phyloP scores from a whole-genome alignment of 2,329 filamentous ascomycete species.

The Fusarium succisae region DNA sequence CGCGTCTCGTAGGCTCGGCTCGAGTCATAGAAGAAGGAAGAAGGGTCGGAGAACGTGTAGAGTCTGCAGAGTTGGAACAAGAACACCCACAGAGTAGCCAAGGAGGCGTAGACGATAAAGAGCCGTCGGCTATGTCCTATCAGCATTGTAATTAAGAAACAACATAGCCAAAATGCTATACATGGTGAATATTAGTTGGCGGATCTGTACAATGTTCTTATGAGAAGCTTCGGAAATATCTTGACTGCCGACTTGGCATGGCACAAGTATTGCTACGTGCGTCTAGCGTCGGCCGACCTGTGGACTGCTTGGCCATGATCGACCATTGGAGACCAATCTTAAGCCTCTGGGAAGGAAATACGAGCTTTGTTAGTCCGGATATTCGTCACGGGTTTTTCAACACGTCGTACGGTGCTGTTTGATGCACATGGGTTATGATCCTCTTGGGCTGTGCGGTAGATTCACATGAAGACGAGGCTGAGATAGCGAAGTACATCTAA shows the following conservation, averaged over 20 bases:
- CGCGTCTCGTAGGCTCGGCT: constrained; percentile 35
- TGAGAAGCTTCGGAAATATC: not conserved
- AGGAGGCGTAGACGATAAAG: not conserved
- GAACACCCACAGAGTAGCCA: constrained; percentile 27
- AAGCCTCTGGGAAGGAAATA: not conserved
- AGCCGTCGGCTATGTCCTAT: not conserved
- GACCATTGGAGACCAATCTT: not conserved
- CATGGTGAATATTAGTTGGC: rapidly evolving
- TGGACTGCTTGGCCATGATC: not conserved
- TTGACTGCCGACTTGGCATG: not conserved
- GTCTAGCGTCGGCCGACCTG: not conserved
- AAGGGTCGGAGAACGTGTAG: constrained; percentile 38
- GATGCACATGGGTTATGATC: not conserved
- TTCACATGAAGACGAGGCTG: not conserved
- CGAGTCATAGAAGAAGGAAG: constrained; percentile 41
- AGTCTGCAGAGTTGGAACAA: constrained; percentile 36
- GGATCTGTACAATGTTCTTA: not conserved
- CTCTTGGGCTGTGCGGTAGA: not conserved
- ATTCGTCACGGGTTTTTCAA: not conserved
- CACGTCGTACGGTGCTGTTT: not conserved
- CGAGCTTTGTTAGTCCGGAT: not conserved
- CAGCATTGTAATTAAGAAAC: not conserved
- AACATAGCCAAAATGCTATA: no score
- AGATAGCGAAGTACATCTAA: not conserved
- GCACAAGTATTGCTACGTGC: not conserved